Base-by-base conservation (phyloP, 2,329 filamentous ascomycete genomes). In the Lachnellula occidentalis region DNA sequence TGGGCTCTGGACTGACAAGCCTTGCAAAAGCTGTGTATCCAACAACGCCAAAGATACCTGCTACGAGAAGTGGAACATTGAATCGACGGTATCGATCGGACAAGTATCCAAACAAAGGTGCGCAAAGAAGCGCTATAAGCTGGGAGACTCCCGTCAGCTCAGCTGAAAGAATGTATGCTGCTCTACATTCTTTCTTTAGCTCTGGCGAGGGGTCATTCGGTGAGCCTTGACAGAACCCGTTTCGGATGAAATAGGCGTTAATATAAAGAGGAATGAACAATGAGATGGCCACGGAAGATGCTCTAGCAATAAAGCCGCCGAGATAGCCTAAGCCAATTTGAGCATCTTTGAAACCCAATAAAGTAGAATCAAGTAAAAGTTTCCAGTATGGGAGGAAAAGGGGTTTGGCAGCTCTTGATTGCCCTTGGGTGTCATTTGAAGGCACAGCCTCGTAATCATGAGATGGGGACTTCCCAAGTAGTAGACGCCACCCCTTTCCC, bases 241-340 rank as follows among this genome's bases (percentile, higher is more conserved):
- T 86, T 48, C 77, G 76, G 59, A 92, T 88, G 71, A 92, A 97
- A 71, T 90, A 96, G 22, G 90, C 86, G 69, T 97, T 97, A 64
- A 96, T 84, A 67, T 88, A 95, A 2, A 99, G 80, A 0, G 94
- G 94, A 51, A 99, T 88, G 73, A 97, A 99, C 5, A 97, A 81
- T 0, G 90, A 95, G 61, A 99, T 95, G 50, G 89, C 92, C 5
- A 99, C 94, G 0, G 91, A 96, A 0, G 92, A 96, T 7, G 94
- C 92, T 53, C 94, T 85, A 9, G 92, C 92, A 2, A 99, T 92
- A 65, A 97, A 96, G 1, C 94, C 94, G 58, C 92, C 94, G 0
- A 97, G 75, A 66, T 97, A 99, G 27, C 88, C 92, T 0, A 97
- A 78, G 17, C 84, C 86, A 58, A 99, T 95, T 62, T 87, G 82